phyloP scores from a whole-genome alignment of 208 protist species.

The Vickermania ingenoplastis region DNA sequence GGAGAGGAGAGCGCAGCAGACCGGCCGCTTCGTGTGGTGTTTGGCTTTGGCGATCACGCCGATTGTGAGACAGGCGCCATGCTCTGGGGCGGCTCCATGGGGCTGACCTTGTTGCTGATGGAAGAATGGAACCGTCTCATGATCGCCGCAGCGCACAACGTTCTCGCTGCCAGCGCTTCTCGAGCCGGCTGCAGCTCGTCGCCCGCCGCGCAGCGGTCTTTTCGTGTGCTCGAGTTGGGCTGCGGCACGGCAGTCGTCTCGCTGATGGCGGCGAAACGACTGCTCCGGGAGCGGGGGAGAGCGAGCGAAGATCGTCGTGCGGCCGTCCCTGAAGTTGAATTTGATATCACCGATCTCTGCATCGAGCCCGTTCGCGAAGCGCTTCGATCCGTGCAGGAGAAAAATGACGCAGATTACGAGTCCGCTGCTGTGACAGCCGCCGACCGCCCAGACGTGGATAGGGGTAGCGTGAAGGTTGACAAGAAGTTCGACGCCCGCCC shows the following conservation, averaged over 20 bases:
- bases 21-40: constrained; percentile 2
- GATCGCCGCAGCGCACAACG: background rate
- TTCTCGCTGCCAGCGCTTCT: too few relatives aligned
- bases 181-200: too few relatives aligned
- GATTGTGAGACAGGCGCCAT: constrained; percentile 37
- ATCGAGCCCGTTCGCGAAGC: background rate
- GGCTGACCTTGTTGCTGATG: constrained; percentile 30
- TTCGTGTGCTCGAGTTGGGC: constrained; percentile 38
- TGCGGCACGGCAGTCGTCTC: constrained; percentile 43
- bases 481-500: background rate
- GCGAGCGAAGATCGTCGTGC: background rate
- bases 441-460: background rate
- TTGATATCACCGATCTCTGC: background rate
- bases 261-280: constrained; percentile 16
- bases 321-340: background rate
- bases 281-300: background rate
- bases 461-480: background rate
- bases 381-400: background rate
- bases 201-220: background rate
- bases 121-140: constrained; percentile 11
- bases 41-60: constrained; percentile 54
- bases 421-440: background rate
- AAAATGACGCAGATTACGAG: too few relatives aligned
- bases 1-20: background rate
- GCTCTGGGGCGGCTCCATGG: constrained; percentile 48